phyloP scores from a whole-genome alignment of 768 basidiomycete species.

The Clavaria fumosa region DNA sequence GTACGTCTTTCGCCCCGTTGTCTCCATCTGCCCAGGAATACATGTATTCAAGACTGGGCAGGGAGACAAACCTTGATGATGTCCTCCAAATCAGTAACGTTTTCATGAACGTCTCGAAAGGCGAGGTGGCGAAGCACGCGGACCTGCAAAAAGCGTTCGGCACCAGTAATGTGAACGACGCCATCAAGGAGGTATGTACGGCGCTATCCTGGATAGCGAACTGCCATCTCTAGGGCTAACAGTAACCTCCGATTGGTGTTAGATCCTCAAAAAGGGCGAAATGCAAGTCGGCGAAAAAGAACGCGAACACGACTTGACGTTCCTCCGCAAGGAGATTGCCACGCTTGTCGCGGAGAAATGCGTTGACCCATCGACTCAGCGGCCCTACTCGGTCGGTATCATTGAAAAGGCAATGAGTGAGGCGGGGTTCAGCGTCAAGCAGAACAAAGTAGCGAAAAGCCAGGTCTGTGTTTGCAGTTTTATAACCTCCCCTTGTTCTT shows the following conservation, averaged over 20 bases:
- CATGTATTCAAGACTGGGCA: conserved; percentile 16
- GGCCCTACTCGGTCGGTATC: conserved; percentile 86
- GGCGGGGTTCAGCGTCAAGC: conserved; percentile 82
- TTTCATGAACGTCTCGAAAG: conserved; percentile 93
- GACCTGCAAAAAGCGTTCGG: conserved; percentile 90
- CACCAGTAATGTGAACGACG: conserved; percentile 51
- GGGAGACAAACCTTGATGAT: conserved; percentile 88
- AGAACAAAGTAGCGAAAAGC: conserved; percentile 82
- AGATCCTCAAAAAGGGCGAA: conserved; percentile 94
- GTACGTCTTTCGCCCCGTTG: conserved; percentile 27
- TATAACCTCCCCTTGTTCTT: no score
- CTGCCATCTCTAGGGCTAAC: no score
- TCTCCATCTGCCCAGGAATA: neutral
- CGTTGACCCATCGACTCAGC: conserved; percentile 80
- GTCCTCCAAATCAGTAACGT: conserved; percentile 94
- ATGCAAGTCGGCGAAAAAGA: conserved; percentile 96
- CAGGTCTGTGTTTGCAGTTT: conserved; percentile 32
- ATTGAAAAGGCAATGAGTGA: conserved; percentile 98
- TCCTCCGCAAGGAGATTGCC: conserved; percentile 78
- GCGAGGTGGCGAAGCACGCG: conserved; percentile 75
- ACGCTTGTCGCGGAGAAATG: conserved; percentile 92
- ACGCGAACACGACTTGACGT: conserved; percentile 74
- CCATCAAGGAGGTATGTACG: conserved; percentile 62
- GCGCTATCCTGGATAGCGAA: no score
- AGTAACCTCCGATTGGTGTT: no score